Percentiles rank a stretch among this genome's conserved stretches.
phyloP scores from a whole-genome alignment of 805 yeast species.

The Metschnikowia picachoensis region DNA sequence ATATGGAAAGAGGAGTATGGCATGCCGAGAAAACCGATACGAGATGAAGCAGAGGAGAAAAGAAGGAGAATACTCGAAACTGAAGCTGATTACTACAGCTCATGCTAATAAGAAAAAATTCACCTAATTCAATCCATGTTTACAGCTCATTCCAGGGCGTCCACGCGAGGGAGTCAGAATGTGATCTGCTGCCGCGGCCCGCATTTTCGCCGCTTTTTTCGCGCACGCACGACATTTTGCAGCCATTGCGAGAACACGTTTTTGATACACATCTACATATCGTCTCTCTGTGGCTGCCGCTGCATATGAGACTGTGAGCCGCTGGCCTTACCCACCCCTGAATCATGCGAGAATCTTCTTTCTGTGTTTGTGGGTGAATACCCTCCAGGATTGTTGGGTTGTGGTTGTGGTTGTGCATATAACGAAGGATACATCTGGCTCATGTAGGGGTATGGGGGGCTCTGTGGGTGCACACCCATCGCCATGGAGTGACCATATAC shows the following conservation, averaged over 20 bases:
- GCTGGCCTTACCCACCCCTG: background rate
- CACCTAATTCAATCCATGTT: background rate
- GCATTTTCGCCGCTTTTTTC: background rate
- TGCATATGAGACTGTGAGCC: background rate
- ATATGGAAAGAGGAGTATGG: too few species aligned
- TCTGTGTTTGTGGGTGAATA: background rate
- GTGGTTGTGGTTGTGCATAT: background rate
- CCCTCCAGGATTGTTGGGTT: background rate
- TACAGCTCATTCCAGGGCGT: background rate
- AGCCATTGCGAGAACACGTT: constrained; percentile 6
- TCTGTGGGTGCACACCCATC: constrained; percentile 1
- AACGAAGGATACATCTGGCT: background rate
- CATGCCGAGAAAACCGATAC: background rate
- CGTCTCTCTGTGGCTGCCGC: background rate
- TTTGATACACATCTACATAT: background rate
- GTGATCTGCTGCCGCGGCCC: too few species aligned
- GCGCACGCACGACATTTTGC: constrained; percentile 13
- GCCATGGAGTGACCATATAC: constrained; percentile 5
- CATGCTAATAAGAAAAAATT: background rate
- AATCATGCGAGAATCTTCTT: background rate
- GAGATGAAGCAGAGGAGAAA: too few species aligned
- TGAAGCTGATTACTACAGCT: too few species aligned
- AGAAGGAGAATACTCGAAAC: too few species aligned
- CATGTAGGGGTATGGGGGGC: constrained; percentile 7
- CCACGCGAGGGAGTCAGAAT: too few species aligned